Evolutionary conservation across 371 early-diverging fungal genomes (phyloP).

Genomic region (Funneliformis caledonium): DNA sequence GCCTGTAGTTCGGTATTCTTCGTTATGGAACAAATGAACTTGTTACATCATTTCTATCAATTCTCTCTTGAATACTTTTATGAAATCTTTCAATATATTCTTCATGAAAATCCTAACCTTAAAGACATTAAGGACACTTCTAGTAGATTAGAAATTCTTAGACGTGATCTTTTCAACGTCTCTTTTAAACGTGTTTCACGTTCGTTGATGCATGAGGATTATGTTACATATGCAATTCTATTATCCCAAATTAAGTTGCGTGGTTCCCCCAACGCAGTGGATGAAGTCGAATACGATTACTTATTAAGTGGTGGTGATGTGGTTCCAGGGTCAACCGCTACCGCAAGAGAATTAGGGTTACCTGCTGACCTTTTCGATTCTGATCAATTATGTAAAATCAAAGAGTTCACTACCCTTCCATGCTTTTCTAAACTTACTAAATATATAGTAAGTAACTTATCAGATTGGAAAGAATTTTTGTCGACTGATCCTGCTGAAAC

Average conservation of each 20-base stretch:
- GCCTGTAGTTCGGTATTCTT: constrained; percentile 95
- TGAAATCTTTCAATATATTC: constrained; percentile 87
- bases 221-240: constrained; percentile 85
- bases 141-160: constrained; percentile 77
- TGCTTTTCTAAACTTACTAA: constrained; percentile 61
- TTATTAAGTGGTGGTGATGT: constrained; percentile 64
- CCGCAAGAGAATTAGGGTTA: constrained; percentile 50
- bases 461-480: constrained; percentile 68
- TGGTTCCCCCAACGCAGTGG: constrained; percentile 58
- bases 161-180: constrained; percentile 82
- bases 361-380: constrained; percentile 63
- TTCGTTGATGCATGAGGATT: constrained; percentile 90
- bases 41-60: constrained; percentile 94
- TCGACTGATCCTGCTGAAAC: constrained; percentile 60
- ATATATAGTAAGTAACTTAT: constrained; percentile 56
- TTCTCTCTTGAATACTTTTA: constrained; percentile 97
- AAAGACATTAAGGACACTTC: constrained; percentile 72
- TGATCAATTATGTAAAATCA: constrained; percentile 61
- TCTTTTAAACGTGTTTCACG: constrained; percentile 84
- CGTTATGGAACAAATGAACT: constrained; percentile 91
- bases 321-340: constrained; percentile 53
- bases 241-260: constrained; percentile 87
- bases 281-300: constrained; percentile 78
- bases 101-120: constrained; percentile 81
- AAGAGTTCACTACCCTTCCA: constrained; percentile 58